Evolutionary conservation across 169 alveolate species (phyloP).

Genomic region (Amoebophrya sp.): DNA sequence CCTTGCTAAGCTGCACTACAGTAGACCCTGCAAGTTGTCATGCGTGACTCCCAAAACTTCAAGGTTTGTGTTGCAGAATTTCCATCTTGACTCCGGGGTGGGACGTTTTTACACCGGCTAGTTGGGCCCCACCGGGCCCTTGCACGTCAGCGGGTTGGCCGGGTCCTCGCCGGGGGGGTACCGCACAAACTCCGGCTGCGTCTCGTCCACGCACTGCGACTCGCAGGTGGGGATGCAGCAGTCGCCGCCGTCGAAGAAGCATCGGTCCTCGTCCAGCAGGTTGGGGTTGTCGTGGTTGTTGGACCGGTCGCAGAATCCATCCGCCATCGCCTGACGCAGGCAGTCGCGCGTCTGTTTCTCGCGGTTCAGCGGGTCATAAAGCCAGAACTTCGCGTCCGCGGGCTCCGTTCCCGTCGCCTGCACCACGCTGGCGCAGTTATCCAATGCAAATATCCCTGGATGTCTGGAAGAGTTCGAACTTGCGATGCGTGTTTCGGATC

Average conservation of each 20-base stretch:
- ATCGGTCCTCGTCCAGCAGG: background rate
- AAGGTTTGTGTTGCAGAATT: no score
- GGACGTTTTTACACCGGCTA: no score
- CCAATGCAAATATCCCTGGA: no score
- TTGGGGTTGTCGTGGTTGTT: constrained; percentile 11
- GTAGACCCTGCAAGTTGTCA: no score
- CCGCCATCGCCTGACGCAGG: background rate
- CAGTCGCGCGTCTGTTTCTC: background rate
- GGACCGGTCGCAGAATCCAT: background rate
- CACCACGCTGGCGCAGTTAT: background rate
- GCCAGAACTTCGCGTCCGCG: constrained; percentile 22
- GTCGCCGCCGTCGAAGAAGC: constrained; percentile 36
- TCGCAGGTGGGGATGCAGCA: constrained; percentile 32
- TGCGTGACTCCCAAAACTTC: no score
- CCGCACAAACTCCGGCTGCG: background rate
- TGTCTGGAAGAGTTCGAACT: background rate
- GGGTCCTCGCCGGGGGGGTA: constrained; percentile 12
- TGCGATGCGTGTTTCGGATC: background rate
- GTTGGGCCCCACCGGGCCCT: background rate
- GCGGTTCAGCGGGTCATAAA: background rate
- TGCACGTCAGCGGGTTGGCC: background rate
- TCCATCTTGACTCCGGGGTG: no score
- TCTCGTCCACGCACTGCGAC: background rate
- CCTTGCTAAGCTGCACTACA: no score
- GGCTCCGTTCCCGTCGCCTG: background rate